Base-by-base conservation (phyloP, 192 early-diverging fungal species). In the Lunasporangiospora selenospora region DNA sequence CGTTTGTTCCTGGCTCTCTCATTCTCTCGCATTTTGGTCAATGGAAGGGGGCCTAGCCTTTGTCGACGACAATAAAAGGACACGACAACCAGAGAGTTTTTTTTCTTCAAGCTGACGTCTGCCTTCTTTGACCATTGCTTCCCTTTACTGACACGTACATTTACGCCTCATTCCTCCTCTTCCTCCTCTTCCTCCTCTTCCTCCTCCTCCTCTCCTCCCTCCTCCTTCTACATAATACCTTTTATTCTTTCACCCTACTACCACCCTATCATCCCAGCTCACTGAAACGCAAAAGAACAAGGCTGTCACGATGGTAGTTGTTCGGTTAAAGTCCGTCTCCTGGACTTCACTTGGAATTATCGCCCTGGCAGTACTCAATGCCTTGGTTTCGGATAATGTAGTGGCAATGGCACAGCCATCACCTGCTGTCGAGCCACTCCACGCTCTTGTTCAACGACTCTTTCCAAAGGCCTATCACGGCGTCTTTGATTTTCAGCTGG, bases 401-500 rank as follows among this genome's bases (percentile, higher is more conserved):
- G n/a, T n/a, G n/a, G n/a, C n/a, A n/a, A 21, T 4, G 6, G 50
- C 50, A 36, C 43, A 30, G 7, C 19, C 43, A 21, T 40, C 30
- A 9, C 41, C 36, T 9, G n/a, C 50, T 4, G 44, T 53, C 1
- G 32, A 13, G 1, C 16, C 67, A 27, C 67, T 71, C 16, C 60
- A 54, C 24, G 59, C 53, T 6, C 51, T 71, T 12, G 67, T 71
- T 0, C 12, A 52, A 19, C 67, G 67, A 42, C 44, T 71, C 6
- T 38, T 71, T 0, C 67, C 67, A 0, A 24, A 15, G 23, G 36
- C 67, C 18, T 71, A 71, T n/a, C 67, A 71, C 59, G 33, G 56
- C 6, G 40, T 46, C 19, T 71, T 71, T 43, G 59, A 71, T 49
- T 71, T 71, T 33, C 52, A 62, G 47, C 18, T 71, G 15, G 59